Evolutionary conservation across 1,284 basidiomycete genomes (phyloP).

Genomic region (Naganishia cerealis): DNA sequence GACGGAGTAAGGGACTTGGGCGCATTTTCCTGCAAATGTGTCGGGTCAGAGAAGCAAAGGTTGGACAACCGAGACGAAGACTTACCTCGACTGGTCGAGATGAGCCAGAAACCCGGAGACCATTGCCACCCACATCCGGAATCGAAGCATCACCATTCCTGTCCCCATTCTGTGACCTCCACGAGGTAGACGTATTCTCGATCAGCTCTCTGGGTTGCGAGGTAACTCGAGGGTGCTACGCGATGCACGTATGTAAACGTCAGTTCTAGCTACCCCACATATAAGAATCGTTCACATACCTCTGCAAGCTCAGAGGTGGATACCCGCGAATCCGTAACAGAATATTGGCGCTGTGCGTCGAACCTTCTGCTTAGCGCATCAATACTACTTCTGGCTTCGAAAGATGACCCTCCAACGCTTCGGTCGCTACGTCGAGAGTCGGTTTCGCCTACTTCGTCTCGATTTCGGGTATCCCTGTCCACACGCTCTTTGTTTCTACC

Average conservation of each 20-base stretch:
- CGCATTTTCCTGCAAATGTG: not conserved
- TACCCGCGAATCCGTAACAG: conserved; percentile 8
- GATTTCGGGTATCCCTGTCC: conserved; percentile 1
- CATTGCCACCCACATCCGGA: not conserved
- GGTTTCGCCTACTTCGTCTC: not conserved
- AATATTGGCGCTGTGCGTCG: conserved; percentile 14
- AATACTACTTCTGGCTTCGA: conserved; percentile 17
- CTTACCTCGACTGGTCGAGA: conserved; percentile 11
- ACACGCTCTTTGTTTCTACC: conserved; percentile 2
- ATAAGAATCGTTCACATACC: not conserved
- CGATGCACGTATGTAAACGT: not conserved
- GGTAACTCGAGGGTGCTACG: not conserved
- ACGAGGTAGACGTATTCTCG: not conserved
- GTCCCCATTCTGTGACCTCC: not conserved
- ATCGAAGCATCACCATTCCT: not conserved
- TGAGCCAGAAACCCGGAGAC: not conserved
- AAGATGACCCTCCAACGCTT: not conserved
- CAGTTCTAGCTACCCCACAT: not conserved
- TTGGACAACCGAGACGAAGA: not conserved
- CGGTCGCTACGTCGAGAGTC: not conserved
- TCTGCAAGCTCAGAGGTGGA: not conserved
- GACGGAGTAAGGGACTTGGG: conserved; percentile 5
- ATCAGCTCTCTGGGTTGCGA: conserved; percentile 17
- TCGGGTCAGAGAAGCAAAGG: not conserved
- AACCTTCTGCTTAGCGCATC: conserved; percentile 21